Base-by-base conservation (phyloP, 768 basidiomycete species). In the Suillus hirtellus region DNA sequence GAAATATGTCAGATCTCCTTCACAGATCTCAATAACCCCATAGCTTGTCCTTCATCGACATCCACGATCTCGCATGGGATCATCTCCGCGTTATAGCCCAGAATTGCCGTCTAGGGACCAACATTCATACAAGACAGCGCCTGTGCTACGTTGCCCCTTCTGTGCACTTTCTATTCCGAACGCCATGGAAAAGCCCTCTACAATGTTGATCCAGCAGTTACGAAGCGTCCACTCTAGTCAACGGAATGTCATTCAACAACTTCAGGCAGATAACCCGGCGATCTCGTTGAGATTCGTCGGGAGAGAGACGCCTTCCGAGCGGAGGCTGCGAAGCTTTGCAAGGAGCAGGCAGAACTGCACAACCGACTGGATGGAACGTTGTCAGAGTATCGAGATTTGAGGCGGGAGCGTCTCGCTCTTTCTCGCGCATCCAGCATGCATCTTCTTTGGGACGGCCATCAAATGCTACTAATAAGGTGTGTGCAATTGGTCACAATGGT, bases 181-280 rank as follows among this genome's bases (percentile, higher is more conserved):
- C 56, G 35, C 50, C 43, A 66, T 66, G 65, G 67, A 63, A 9
- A 63, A 62, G 63, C 64, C 63, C 19, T 54, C 65, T 3, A 60
- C 55, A 1, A 64, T 67, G 5, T 63, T 72, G 42, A 56, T 74
- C 43, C 71, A 74, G 11, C 71, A 70, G 46, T 68, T 74, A 34
- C 71, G 74, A 58, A 62, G 11, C 21, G 66, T 67, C 24, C 72
- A 69, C 50, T 6, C 63, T 9, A 68, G 71, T 55, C 73, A 73
- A 56, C 71, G 67, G 40, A 69, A 60, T 15, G 43, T 66, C 53
- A 71, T 73, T 21, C 71, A 71, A 43, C 69, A 72, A 34, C 65
- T 73, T 14, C 72, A 73, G 47, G 70, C 63, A 1, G 72, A 74
- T n/a, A 67, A 66, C 65, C 75, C 40, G 60, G 60, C 35, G 70